Evolutionary conservation across 306 rosid genomes (phyloP).

Genomic region (Lagenaria siceraria): DNA sequence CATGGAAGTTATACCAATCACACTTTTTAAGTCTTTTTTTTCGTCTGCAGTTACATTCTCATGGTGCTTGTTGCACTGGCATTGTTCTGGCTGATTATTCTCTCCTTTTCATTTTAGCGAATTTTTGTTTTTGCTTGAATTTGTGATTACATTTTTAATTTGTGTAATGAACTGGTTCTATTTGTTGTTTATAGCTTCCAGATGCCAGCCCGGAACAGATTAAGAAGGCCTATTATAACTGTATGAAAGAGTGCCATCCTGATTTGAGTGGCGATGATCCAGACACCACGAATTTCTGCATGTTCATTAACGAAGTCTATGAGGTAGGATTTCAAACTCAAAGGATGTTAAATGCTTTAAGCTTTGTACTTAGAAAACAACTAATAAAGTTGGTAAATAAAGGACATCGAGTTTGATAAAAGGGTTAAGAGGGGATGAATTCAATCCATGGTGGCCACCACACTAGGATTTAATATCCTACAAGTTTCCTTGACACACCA

Average conservation of each 20-base stretch:
- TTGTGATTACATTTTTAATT: neutral
- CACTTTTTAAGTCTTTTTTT: neutral
- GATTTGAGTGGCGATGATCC: conserved; percentile 78
- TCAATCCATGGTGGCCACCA: too few species aligned
- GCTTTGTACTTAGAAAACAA: neutral
- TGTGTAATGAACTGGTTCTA: neutral
- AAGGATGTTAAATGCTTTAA: conserved; percentile 6
- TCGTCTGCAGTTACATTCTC: neutral
- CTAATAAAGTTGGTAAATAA: neutral
- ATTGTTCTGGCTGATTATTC: neutral
- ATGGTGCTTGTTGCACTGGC: neutral
- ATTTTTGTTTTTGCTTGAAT: neutral
- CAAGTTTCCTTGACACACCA: too few species aligned
- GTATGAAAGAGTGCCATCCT: conserved; percentile 98
- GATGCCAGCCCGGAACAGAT: conserved; percentile 79
- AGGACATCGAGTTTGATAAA: too few species aligned
- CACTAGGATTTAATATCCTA: too few species aligned
- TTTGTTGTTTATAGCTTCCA: conserved; percentile 47
- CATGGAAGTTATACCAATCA: neutral
- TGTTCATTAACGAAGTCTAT: conserved; percentile 81
- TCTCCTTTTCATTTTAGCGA: neutral
- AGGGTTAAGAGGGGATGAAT: too few species aligned
- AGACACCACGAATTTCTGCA: conserved; percentile 80
- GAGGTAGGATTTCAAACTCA: conserved; percentile 37
- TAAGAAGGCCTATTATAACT: conserved; percentile 79